Base-by-base conservation (phyloP, 257 asterid genomes). In the Mentha longifolia region DNA sequence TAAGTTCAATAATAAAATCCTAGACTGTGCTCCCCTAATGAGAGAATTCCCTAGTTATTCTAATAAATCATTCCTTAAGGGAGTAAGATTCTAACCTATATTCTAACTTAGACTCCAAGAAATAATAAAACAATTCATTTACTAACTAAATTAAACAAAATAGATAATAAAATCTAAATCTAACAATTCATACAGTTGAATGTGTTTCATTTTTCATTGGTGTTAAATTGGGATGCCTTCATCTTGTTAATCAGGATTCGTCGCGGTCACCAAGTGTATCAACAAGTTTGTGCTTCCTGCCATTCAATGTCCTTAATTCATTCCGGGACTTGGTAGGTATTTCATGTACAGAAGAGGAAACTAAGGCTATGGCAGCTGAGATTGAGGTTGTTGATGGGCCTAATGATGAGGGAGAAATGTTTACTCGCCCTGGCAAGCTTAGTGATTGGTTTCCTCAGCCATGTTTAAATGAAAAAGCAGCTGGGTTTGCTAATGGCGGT, bases 351-450 rank as follows among this genome's bases (percentile, higher is more conserved):
- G 95, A 86, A 82, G 95, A 88, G 75, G 95, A 88, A 86, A 79
- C 84, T 47, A 88, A 88, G 82, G 92, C 92, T 49, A 84, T 88
- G 92, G 95, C 95, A 56, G 95, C 92, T 76, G 95, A 88, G 80
- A 88, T 88, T 74, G 95, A 88, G 79, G 95, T 88, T 25, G 87
- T 68, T 72, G 95, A 88, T 68, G 95, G 95, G 22, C 95, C 92
- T 65, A 88, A 88, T 76, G 95, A 88, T 74, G 95, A 88, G 77
- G 95, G 95, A 33, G 95, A 88, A 79, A 88, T 86, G 95, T 88
- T 79, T 75, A 79, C 87, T 42, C 95, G 95, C 51, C 92, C 95
- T 72, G 95, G 95, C 22, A 87, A 85, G 77, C 77, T 87, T 69
- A 87, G 89, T 43, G 94, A 87, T 55, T 89, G 91, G 66, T 81